Conservation (phyloP, 768 basidiomycete species). For the Suillus cothurnatus region DNA sequence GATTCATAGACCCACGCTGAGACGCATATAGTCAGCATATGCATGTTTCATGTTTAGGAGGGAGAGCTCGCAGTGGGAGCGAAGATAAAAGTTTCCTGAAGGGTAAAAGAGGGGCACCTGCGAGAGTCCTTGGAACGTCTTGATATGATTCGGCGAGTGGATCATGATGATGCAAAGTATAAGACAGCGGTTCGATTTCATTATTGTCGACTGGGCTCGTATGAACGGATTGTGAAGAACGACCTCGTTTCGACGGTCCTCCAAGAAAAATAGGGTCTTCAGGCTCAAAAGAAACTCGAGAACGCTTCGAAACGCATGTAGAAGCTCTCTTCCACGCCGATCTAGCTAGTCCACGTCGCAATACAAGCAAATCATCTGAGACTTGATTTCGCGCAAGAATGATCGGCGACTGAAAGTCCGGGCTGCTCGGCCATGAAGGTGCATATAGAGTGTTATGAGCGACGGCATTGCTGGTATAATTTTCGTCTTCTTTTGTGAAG, state of each 20-base stretch:
- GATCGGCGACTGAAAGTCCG: not conserved
- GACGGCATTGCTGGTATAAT: not conserved
- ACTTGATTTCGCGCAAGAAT: conserved; percentile 6
- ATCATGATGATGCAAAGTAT: not conserved
- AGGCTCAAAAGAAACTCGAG: not conserved
- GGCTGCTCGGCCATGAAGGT: conserved; percentile 7
- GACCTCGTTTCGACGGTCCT: not conserved
- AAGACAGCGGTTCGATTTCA: not conserved
- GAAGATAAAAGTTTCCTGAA: not conserved
- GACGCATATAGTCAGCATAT: conserved; percentile 14
- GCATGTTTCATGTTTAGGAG: not conserved
- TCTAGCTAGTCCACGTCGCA: not conserved
- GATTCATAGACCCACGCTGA: conserved; percentile 46
- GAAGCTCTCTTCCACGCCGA: conserved; percentile 3
- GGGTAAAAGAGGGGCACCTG: not conserved
- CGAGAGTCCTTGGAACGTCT: not conserved
- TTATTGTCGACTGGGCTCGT: not conserved
- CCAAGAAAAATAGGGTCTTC: not conserved
- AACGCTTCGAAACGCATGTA: not conserved
- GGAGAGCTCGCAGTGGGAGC: not conserved
- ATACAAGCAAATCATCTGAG: conserved; percentile 15
- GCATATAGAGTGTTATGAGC: not conserved
- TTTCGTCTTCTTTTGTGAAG: not conserved
- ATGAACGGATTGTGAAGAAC: conserved; percentile 5
- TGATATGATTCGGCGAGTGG: not conserved